Conservation (phyloP, 1,139 yeast species). For the Pichia sp. region DNA sequence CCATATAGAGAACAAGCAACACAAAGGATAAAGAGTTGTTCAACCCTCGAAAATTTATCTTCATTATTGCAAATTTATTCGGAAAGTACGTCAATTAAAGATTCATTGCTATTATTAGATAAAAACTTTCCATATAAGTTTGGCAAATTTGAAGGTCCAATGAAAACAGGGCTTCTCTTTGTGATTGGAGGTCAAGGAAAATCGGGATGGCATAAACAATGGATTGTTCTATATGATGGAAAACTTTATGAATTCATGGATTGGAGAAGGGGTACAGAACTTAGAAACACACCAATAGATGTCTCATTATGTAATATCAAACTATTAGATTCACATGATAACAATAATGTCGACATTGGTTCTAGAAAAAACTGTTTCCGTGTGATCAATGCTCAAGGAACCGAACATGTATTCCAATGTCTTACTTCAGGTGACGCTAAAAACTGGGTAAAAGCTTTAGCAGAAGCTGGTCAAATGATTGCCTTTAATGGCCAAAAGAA, state of each 20-base stretch:
- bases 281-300: conserved; percentile 70
- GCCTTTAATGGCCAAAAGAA: conserved; percentile 15
- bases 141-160: conserved; percentile 10
- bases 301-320: conserved; percentile 70
- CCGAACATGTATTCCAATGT: conserved; percentile 78
- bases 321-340: conserved; percentile 35
- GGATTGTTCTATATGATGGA: conserved; percentile 76
- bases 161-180: conserved; percentile 32
- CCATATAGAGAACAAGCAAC: conserved; percentile 20
- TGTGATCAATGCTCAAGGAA: conserved; percentile 66
- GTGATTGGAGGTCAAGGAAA: conserved; percentile 68
- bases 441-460: conserved; percentile 64
- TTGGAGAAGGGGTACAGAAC: conserved; percentile 72
- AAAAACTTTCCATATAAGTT: conserved; percentile 9
- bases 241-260: conserved; percentile 70
- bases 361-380: conserved; percentile 67
- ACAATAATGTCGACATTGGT: conserved; percentile 29
- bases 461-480: conserved; percentile 41
- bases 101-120: conserved; percentile 9
- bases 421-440: conserved; percentile 66
- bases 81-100: neutral
- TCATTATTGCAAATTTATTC: conserved; percentile 8
- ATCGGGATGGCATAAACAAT: conserved; percentile 87
- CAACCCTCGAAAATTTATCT: conserved; percentile 16
- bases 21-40: conserved; percentile 21